These are phyloP conservation scores for Spongispora temasekensis DNA, from an alignment of 1,284 basidiomycete species.

Conservation along the genomic window DNA sequence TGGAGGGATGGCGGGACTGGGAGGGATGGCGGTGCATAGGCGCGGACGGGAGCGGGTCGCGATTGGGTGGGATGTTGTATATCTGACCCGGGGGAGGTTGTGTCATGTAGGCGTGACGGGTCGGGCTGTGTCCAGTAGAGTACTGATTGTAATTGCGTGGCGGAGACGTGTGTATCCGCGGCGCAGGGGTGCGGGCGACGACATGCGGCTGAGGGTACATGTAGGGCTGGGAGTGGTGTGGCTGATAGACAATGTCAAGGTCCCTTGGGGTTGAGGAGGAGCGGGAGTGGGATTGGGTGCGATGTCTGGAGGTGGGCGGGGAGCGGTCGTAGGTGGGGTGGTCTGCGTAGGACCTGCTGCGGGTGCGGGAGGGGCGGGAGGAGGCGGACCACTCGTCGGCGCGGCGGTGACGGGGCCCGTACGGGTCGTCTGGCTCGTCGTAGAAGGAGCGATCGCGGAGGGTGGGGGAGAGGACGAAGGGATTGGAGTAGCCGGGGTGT, in stretches of 20 bases:
- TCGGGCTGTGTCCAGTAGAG: slow-evolving; percentile 15
- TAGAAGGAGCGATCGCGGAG: slow-evolving; percentile 36
- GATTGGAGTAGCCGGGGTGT: slow-evolving; percentile 30
- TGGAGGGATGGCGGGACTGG: slow-evolving; percentile 26
- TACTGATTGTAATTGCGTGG: slow-evolving; percentile 24
- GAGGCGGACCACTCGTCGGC: slow-evolving; percentile 27
- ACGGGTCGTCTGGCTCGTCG: slow-evolving; percentile 11
- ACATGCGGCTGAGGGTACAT: slow-evolving; percentile 19
- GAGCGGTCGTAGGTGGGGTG: slow-evolving; percentile 21
- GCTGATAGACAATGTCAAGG: slow-evolving; percentile 18
- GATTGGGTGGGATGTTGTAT: slow-evolving; percentile 19
- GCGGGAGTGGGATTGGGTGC: slow-evolving; percentile 30
- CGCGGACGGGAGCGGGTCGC: slow-evolving; percentile 5
- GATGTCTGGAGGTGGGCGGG: slow-evolving; percentile 15
- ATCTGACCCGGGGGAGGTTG: slow-evolving; percentile 36
- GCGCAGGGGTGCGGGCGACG: slow-evolving; percentile 14
- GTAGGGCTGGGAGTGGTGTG: slow-evolving; percentile 20
- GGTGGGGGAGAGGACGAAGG: slow-evolving; percentile 32
- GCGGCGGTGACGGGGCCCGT: neutral
- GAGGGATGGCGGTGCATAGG: slow-evolving; percentile 23
- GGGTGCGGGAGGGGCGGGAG: slow-evolving; percentile 27
- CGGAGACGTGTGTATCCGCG: slow-evolving; percentile 24
- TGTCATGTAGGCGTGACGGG: slow-evolving; percentile 19
- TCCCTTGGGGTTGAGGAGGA: slow-evolving; percentile 17
- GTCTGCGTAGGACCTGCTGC: slow-evolving; percentile 29